Evolutionary conservation across 805 yeast species (phyloP).

Genomic region (Spencermartinsiella europaea): DNA sequence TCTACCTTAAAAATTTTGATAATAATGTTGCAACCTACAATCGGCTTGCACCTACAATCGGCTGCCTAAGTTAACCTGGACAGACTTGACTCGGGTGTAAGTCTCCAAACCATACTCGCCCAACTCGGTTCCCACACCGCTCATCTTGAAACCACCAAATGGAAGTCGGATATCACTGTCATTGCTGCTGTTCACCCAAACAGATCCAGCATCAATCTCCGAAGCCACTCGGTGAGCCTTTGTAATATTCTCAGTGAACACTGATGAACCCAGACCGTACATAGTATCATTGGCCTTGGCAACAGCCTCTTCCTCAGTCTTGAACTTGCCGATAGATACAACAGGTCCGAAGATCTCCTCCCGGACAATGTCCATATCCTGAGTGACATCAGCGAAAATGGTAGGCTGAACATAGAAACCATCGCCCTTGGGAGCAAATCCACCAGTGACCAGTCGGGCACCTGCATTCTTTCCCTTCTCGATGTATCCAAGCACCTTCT

Average conservation of each 20-base stretch:
- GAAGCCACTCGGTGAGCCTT: conserved; percentile 71
- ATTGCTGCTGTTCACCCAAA: conserved; percentile 88
- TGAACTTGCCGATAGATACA: conserved; percentile 75
- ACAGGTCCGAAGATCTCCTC: conserved; percentile 97
- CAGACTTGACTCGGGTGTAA: conserved; percentile 84
- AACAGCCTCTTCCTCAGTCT: conserved; percentile 76
- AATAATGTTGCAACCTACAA: background rate
- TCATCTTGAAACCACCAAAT: conserved; percentile 87
- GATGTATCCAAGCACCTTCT: conserved; percentile 71
- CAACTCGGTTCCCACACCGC: conserved; percentile 92
- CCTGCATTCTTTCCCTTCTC: conserved; percentile 78
- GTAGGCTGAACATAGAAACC: conserved; percentile 59
- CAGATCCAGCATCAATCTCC: conserved; percentile 78
- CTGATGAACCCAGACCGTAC: conserved; percentile 76
- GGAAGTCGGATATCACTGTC: conserved; percentile 85
- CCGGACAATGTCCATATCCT: conserved; percentile 66
- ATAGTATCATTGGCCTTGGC: conserved; percentile 70
- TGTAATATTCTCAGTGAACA: conserved; percentile 71
- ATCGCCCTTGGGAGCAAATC: conserved; percentile 47
- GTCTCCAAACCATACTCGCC: conserved; percentile 82
- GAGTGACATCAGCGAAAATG: conserved; percentile 73
- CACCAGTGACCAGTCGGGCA: conserved; percentile 78
- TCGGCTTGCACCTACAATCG: conserved; percentile 10
- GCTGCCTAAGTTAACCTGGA: conserved; percentile 35
- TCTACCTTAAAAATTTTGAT: background rate